Evolutionary conservation across 208 protist genomes (phyloP).

Genomic region (Trypanosoma cruzi): DNA sequence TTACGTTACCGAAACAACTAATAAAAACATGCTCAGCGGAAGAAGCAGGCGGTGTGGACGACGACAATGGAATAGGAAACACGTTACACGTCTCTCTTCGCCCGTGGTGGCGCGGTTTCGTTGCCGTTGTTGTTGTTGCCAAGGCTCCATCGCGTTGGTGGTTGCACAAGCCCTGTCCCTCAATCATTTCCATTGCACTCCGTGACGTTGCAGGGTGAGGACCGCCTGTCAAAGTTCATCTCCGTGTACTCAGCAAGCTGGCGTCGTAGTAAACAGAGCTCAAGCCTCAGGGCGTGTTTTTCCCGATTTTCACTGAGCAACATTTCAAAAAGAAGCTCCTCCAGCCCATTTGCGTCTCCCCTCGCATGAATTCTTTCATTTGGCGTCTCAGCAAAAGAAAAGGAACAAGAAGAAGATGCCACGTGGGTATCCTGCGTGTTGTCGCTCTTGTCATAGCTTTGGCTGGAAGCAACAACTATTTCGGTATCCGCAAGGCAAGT

Average conservation of each 20-base stretch:
- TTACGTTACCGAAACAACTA: background rate
- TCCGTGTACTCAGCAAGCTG: background rate
- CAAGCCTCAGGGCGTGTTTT: conserved; percentile 4
- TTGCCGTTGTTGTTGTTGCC: background rate
- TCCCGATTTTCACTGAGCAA: conserved; percentile 12
- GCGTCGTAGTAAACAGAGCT: conserved; percentile 5
- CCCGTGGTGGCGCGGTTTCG: background rate
- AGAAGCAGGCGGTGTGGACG: background rate
- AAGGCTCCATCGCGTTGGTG: background rate
- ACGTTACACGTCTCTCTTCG: background rate
- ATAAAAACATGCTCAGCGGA: background rate
- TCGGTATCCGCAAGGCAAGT: background rate
- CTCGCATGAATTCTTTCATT: background rate
- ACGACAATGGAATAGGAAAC: background rate
- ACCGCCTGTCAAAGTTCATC: background rate
- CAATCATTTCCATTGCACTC: background rate
- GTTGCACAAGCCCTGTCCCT: background rate
- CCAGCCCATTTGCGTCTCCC: background rate
- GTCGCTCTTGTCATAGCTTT: background rate
- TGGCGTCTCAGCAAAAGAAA: background rate
- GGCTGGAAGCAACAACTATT: background rate
- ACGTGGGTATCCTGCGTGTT: background rate
- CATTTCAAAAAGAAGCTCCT: conserved; percentile 14
- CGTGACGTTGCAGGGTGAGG: background rate
- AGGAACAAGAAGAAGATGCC: background rate